Percentiles rank a stretch among this genome's conserved stretches.
Conservation (phyloP, 2,329 filamentous ascomycete species). For the Aureobasidium uvarum region DNA sequence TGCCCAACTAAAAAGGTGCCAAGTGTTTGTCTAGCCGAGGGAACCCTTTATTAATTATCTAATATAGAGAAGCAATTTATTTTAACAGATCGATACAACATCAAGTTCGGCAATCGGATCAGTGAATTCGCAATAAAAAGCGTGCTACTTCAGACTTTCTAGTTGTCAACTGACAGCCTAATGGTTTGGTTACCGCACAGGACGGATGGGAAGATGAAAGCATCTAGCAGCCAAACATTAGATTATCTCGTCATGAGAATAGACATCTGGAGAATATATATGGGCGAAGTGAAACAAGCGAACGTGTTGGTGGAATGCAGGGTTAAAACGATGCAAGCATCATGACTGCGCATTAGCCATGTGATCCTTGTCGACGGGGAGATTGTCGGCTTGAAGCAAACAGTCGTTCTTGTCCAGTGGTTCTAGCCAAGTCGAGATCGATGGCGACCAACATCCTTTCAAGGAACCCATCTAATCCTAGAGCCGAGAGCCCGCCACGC, state of each 20-base stretch:
- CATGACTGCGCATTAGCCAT: slow-evolving; percentile 1
- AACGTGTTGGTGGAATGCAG: neutral
- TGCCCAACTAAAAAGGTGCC: neutral
- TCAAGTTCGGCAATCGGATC: slow-evolving; percentile 3
- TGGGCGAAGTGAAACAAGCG: slow-evolving; percentile 8
- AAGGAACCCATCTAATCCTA: slow-evolving; percentile 47
- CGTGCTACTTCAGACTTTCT: neutral
- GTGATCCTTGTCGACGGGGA: neutral
- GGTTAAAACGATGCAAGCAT: neutral
- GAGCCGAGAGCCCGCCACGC: slow-evolving; percentile 46
- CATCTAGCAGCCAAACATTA: neutral
- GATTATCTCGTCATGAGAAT: neutral
- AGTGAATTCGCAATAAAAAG: neutral
- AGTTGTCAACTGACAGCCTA: neutral
- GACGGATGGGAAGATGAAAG: neutral
- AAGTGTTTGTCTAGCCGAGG: neutral
- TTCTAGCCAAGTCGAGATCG: slow-evolving; percentile 39
- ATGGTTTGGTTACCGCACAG: neutral
- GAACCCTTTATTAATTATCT: too few relatives aligned
- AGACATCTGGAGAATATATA: slow-evolving; percentile 3
- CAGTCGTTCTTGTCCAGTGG: slow-evolving; percentile 10
- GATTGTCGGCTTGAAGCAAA: slow-evolving; percentile 8
- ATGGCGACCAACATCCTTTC: slow-evolving; percentile 52
- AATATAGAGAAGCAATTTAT: slow-evolving; percentile 1
- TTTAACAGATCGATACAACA: slow-evolving; percentile 5